phyloP scores from a whole-genome alignment of 2,329 filamentous ascomycete genomes.

The Trichophyton benhamiae region DNA sequence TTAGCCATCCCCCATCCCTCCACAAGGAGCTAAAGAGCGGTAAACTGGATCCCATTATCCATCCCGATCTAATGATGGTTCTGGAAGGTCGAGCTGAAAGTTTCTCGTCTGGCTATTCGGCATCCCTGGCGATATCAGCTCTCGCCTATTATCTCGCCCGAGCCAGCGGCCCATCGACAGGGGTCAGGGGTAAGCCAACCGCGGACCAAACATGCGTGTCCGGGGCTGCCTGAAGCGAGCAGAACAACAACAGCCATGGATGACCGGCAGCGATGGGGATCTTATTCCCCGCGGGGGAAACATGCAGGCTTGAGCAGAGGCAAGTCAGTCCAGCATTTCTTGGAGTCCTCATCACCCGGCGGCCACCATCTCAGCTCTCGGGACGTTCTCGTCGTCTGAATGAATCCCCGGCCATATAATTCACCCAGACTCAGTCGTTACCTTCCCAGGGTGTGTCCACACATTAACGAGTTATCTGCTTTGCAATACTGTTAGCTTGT shows the following conservation, averaged over 20 bases:
- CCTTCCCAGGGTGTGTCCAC: too few relatives aligned
- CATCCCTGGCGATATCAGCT: neutral
- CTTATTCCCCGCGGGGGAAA: constrained; percentile 1
- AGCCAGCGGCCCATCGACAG: neutral
- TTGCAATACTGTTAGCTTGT: too few relatives aligned
- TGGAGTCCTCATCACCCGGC: neutral
- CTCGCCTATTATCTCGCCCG: neutral
- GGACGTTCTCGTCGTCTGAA: neutral
- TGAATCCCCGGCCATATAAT: neutral
- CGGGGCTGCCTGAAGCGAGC: neutral
- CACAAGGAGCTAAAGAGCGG: neutral
- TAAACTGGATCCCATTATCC: neutral
- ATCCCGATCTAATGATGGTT: neutral
- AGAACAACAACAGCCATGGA: too few relatives aligned
- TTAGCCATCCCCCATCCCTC: too few relatives aligned
- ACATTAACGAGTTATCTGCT: too few relatives aligned
- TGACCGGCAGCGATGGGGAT: neutral
- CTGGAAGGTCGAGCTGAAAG: neutral
- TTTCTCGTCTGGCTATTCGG: neutral
- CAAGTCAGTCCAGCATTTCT: too few relatives aligned
- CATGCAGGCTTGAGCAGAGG: too few relatives aligned
- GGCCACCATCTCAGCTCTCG: neutral
- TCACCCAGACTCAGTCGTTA: too few relatives aligned
- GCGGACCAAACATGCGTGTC: neutral
- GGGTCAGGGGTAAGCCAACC: neutral